These are phyloP conservation scores for Leccinum subgranulosum DNA, from an alignment of 768 basidiomycete species.

Conservation along the genomic window DNA sequence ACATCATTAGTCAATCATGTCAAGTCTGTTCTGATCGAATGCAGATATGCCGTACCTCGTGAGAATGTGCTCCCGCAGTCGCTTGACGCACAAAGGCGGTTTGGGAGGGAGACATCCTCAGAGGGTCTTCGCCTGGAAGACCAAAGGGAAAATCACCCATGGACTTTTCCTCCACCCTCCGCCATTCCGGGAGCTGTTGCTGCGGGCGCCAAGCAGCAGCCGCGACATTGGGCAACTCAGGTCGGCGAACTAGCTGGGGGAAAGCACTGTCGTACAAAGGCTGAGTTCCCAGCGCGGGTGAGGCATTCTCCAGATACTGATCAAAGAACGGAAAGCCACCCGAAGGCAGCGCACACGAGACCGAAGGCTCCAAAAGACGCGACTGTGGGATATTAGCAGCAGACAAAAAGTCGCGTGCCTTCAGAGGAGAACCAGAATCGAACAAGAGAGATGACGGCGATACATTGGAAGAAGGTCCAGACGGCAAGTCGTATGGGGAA, in stretches of 20 bases:
- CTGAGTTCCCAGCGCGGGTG: conserved; percentile 37
- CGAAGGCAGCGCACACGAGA: conserved; percentile 19
- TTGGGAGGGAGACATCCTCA: conserved; percentile 30
- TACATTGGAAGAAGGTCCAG: conserved; percentile 25
- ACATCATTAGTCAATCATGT: conserved; percentile 13
- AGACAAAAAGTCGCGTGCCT: conserved; percentile 30
- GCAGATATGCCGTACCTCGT: conserved; percentile 47
- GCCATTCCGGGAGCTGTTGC: conserved; percentile 42
- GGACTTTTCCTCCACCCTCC: conserved; percentile 34
- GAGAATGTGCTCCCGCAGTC: conserved; percentile 28
- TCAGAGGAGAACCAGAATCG: conserved; percentile 40
- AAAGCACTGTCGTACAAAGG: conserved; percentile 33
- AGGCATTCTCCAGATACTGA: conserved; percentile 45
- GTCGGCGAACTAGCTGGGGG: conserved; percentile 23
- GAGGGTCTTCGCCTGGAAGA: conserved; percentile 25
- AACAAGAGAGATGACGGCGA: conserved; percentile 42
- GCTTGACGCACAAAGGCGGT: conserved; percentile 25
- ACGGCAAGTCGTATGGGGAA: conserved; percentile 47
- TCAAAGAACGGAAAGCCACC: conserved; percentile 47
- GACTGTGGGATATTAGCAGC: conserved; percentile 22
- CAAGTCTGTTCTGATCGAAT: background rate
- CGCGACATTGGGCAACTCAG: conserved; percentile 13
- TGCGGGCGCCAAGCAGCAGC: conserved; percentile 25
- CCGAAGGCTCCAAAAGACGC: conserved; percentile 22
- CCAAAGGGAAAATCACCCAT: conserved; percentile 22